Evolutionary conservation across 208 protist genomes (phyloP).

Genomic region (Leishmania amazonensis): DNA sequence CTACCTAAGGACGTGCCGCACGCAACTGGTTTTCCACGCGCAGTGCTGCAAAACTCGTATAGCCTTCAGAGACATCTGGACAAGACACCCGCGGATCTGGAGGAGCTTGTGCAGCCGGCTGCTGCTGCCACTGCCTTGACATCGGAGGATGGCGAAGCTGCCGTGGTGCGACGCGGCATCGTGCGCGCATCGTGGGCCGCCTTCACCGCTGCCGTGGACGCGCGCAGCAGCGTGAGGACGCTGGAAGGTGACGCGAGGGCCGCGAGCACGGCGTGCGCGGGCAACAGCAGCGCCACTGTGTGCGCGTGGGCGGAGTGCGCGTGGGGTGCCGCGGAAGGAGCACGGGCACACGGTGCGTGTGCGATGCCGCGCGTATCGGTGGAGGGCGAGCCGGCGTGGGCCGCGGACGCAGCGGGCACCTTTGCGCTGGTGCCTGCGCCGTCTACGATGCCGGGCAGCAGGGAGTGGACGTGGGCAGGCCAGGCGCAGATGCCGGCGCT

Average conservation of each 20-base stretch:
- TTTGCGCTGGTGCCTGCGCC: background rate
- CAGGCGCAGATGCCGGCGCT: constrained; percentile 14
- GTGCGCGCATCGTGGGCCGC: background rate
- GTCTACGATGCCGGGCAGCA: background rate
- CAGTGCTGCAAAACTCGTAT: background rate
- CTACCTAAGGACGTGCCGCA: background rate
- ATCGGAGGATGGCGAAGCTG: background rate
- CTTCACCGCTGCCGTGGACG: background rate
- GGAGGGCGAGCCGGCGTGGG: constrained; percentile 1
- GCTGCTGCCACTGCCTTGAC: background rate
- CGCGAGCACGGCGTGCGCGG: background rate
- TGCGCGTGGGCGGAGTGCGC: constrained; percentile 11
- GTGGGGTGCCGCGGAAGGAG: background rate
- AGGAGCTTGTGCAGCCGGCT: constrained; percentile 7
- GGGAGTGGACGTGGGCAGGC: background rate
- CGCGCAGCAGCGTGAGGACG: background rate
- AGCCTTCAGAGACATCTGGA: background rate
- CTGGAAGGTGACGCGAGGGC: background rate
- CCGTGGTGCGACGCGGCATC: background rate
- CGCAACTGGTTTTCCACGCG: background rate
- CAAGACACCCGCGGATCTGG: background rate
- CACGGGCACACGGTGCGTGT: background rate
- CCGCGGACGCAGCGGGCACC: constrained; percentile 8
- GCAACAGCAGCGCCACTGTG: constrained; percentile 7
- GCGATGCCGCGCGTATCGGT: constrained; percentile 7